These are phyloP conservation scores for Antitrichia curtipendula DNA, from an alignment of 225 moss, liverwort and hornwort species.

Conservation along the genomic window DNA sequence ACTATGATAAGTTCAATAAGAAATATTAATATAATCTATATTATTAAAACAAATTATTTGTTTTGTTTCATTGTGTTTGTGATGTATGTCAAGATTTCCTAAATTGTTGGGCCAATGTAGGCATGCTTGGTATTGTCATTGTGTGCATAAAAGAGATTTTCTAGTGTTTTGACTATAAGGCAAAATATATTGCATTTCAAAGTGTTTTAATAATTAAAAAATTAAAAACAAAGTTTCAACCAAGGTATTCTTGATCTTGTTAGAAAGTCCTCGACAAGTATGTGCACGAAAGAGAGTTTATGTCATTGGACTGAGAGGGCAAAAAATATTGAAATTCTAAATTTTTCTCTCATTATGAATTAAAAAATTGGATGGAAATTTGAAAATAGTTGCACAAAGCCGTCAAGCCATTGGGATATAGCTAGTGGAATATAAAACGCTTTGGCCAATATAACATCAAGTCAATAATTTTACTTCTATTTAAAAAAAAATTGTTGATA, in stretches of 20 bases:
- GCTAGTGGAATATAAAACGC: neutral
- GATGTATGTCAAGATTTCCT: accelerated
- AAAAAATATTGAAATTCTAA: neutral
- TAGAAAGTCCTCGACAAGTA: neutral
- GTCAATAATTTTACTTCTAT: neutral
- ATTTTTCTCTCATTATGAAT: neutral
- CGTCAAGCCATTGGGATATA: neutral
- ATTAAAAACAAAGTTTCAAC: neutral
- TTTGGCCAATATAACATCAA: neutral
- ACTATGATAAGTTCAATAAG: neutral
- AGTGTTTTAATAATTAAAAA: neutral
- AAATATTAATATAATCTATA: neutral
- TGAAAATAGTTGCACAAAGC: neutral
- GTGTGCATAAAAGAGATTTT: accelerated
- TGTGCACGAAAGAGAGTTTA: too few relatives aligned
- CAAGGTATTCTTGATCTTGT: accelerated
- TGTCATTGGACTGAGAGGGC: too few relatives aligned
- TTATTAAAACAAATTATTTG: neutral
- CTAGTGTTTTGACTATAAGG: accelerated
- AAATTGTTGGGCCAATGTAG: accelerated
- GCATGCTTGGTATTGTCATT: accelerated
- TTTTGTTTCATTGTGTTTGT: neutral
- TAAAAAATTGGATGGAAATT: neutral
- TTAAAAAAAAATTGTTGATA: neutral
- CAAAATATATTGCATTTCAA: neutral